Evolutionary conservation across 2,329 filamentous ascomycete genomes (phyloP).

Genomic region (Bretziella fagacearum): DNA sequence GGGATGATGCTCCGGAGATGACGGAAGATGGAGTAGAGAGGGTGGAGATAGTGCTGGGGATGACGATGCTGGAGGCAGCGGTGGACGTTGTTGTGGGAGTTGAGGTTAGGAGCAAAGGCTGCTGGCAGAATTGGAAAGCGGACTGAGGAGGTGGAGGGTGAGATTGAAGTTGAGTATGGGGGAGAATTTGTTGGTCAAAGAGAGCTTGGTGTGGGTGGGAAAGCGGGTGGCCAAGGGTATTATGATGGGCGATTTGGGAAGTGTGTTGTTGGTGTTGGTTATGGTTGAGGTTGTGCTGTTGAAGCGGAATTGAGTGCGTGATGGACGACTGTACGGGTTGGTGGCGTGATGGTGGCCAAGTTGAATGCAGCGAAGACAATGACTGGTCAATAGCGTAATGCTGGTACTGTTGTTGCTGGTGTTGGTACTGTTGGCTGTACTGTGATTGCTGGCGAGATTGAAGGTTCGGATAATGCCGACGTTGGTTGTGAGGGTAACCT

Average conservation of each 20-base stretch:
- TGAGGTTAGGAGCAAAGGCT: neutral
- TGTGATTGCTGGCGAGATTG: conserved; percentile 10
- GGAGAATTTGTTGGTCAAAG: too few relatives aligned
- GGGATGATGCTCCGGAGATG: conserved; percentile 1
- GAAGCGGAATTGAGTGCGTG: too few relatives aligned
- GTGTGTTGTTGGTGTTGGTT: conserved; percentile 1
- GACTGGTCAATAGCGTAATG: too few relatives aligned
- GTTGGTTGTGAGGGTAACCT: too few relatives aligned
- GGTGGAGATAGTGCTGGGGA: neutral
- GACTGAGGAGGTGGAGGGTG: conserved; percentile 17
- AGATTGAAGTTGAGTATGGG: neutral
- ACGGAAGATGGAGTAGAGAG: conserved; percentile 9
- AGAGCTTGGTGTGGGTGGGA: too few relatives aligned
- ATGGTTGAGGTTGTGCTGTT: too few relatives aligned
- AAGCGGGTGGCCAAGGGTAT: neutral
- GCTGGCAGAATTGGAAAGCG: neutral
- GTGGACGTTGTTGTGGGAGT: neutral
- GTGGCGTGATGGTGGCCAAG: too few relatives aligned
- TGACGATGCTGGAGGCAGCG: neutral
- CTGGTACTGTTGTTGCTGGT: conserved; percentile 15
- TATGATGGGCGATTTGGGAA: neutral
- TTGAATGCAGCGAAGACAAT: too few relatives aligned
- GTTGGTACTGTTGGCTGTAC: conserved; percentile 6
- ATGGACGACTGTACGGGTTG: too few relatives aligned
- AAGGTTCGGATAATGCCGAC: neutral